Evolutionary conservation across 2,329 filamentous ascomycete genomes (phyloP).

Genomic region (Beauveria pseudobassiana): DNA sequence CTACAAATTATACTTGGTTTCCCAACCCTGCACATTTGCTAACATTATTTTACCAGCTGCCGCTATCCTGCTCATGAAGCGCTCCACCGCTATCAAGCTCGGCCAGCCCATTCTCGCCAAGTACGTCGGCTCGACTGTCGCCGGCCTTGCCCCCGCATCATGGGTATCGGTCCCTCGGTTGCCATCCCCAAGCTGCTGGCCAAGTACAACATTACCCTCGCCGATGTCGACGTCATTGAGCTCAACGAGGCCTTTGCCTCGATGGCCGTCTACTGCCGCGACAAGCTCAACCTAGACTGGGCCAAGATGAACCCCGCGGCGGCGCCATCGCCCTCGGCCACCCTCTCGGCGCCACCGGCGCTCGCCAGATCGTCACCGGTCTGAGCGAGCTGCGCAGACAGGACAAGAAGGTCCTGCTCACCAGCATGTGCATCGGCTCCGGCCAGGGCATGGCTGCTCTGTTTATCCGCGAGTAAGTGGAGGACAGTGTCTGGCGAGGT

Average conservation of each 20-base stretch:
- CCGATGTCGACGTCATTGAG: slow-evolving; percentile 85
- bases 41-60: slow-evolving; percentile 48
- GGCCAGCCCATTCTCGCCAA: slow-evolving; percentile 91
- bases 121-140: slow-evolving; percentile 85
- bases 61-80: slow-evolving; percentile 87
- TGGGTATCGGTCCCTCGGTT: slow-evolving; percentile 82
- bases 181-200: slow-evolving; percentile 75
- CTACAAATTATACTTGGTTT: background rate
- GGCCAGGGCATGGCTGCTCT: slow-evolving; percentile 62
- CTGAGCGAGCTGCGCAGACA: slow-evolving; percentile 75
- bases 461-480: slow-evolving; percentile 36
- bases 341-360: slow-evolving; percentile 71
- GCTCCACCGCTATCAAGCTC: slow-evolving; percentile 77
- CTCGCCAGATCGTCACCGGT: slow-evolving; percentile 80
- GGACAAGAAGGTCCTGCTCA: slow-evolving; percentile 86
- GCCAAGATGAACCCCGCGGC: slow-evolving; percentile 73
- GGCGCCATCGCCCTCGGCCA: slow-evolving; percentile 80
- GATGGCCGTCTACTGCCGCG: slow-evolving; percentile 91
- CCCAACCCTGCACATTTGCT: background rate
- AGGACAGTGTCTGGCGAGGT: background rate
- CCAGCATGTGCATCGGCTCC: slow-evolving; percentile 78
- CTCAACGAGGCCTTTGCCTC: slow-evolving; percentile 97
- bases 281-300: slow-evolving; percentile 62
- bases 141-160: slow-evolving; percentile 90
- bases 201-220: slow-evolving; percentile 68